phyloP scores from a whole-genome alignment of 345 rosid species.

The Mercurialis annua region DNA sequence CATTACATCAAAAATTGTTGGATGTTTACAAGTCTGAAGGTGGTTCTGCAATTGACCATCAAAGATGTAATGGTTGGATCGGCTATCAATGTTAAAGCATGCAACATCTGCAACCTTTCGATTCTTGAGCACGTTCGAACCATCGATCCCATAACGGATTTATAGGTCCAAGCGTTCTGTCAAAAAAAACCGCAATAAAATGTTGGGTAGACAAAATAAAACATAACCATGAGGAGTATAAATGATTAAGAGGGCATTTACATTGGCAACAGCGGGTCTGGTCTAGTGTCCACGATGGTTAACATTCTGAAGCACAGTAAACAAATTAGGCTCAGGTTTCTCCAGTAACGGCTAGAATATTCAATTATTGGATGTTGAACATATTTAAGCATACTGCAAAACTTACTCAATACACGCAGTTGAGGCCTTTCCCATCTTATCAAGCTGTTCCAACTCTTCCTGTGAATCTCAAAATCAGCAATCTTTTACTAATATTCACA shows the following conservation, averaged over 20 bases:
- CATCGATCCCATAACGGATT: constrained; percentile 83
- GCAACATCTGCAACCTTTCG: constrained; percentile 69
- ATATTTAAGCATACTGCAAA: neutral
- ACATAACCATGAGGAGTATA: neutral
- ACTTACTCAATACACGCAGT: constrained; percentile 73
- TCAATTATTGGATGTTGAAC: neutral
- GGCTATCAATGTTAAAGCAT: constrained; percentile 41
- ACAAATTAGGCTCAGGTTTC: constrained; percentile 5
- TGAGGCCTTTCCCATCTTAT: constrained; percentile 65
- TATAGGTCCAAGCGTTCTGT: constrained; percentile 68
- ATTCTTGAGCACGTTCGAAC: constrained; percentile 72
- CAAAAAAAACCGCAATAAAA: constrained; percentile 16
- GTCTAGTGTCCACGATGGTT: constrained; percentile 46
- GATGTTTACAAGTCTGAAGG: constrained; percentile 10
- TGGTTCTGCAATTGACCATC: neutral
- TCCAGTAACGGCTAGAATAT: neutral
- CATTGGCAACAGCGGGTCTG: constrained; percentile 78
- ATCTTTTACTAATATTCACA: neutral
- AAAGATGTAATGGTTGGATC: neutral
- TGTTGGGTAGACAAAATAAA: neutral
- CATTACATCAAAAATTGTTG: constrained; percentile 16
- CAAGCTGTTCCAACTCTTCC: constrained; percentile 81
- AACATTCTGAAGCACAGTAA: constrained; percentile 45
- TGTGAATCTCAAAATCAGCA: constrained; percentile 24
- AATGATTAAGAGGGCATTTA: constrained; percentile 25